Evolutionary conservation across 768 basidiomycete genomes (phyloP).

Genomic region (Cystobasidium tubakii): DNA sequence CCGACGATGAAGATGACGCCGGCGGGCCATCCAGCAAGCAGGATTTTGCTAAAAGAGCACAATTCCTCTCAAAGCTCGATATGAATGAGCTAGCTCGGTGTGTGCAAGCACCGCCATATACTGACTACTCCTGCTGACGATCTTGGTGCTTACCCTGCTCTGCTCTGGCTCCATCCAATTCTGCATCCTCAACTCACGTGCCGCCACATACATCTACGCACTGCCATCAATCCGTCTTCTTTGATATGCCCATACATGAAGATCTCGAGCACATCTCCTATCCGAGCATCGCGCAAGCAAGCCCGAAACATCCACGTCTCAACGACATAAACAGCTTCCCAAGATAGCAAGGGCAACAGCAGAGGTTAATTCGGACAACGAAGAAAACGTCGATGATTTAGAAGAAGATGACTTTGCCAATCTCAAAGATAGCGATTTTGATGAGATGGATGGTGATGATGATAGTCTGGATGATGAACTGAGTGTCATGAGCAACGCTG

Average conservation of each 20-base stretch:
- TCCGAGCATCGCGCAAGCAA: constrained; percentile 15
- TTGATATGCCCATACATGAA: neutral
- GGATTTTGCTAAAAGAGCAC: constrained; percentile 3
- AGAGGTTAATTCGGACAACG: constrained; percentile 29
- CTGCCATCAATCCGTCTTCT: neutral
- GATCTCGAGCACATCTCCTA: constrained; percentile 29
- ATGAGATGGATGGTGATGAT: constrained; percentile 28
- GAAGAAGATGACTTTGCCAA: constrained; percentile 32
- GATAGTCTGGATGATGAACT: constrained; percentile 36
- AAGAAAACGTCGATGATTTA: constrained; percentile 28
- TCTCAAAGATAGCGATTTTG: constrained; percentile 23
- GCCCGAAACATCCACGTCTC: constrained; percentile 8
- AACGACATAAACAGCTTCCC: neutral
- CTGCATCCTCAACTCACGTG: neutral
- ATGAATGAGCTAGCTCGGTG: constrained; percentile 32
- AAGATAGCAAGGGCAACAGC: constrained; percentile 21
- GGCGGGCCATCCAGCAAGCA: neutral
- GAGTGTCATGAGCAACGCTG: constrained; percentile 33
- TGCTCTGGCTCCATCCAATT: neutral
- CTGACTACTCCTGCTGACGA: neutral
- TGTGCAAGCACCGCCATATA: neutral
- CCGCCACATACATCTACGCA: neutral
- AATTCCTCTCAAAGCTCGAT: constrained; percentile 22
- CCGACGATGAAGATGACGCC: neutral
- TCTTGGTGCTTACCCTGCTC: neutral